Conservation (phyloP, 2,329 filamentous ascomycete genomes). For the Exophiala calicioides region DNA sequence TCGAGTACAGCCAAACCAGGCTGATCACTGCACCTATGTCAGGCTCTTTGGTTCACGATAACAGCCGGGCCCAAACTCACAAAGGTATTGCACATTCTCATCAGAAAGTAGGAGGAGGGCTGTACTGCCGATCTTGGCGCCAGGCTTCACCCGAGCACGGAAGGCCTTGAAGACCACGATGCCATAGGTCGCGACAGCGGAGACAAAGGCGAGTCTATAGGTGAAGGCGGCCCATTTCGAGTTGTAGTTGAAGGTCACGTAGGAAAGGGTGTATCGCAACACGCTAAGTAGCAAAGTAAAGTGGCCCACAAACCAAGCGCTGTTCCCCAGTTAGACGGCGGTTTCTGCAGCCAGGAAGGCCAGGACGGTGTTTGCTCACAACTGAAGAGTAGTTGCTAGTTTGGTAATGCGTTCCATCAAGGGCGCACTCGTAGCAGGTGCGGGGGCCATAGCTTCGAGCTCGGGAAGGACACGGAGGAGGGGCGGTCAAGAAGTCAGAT, state of each 20-base stretch:
- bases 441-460: constrained; percentile 64
- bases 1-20: constrained; percentile 88
- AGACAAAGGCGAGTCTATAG: constrained; percentile 87
- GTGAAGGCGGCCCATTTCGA: constrained; percentile 74
- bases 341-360: constrained; percentile 59
- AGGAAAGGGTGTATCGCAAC: constrained; percentile 79
- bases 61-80: constrained; percentile 56
- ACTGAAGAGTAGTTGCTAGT: constrained; percentile 89
- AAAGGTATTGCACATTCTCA: constrained; percentile 96
- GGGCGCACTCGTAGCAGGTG: constrained; percentile 68
- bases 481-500: constrained; percentile 21
- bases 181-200: constrained; percentile 88
- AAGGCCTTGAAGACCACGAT: constrained; percentile 99
- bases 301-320: constrained; percentile 61
- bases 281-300: constrained; percentile 81
- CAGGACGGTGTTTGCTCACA: constrained; percentile 34
- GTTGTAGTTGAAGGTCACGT: constrained; percentile 85
- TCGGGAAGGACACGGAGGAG: constrained; percentile 9
- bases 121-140: constrained; percentile 40
- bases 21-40: constrained; percentile 69
- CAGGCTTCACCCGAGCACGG: constrained; percentile 72
- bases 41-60: constrained; percentile 6
- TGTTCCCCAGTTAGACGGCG: constrained; percentile 87
- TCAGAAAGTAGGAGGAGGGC: constrained; percentile 71
- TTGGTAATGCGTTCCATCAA: constrained; percentile 72